A percentile compares a stretch with the other conserved stretches of the same genome.
These are phyloP conservation scores for Raffaelea albimanens DNA, from an alignment of 2,329 filamentous ascomycete genomes.

Conservation along the genomic window DNA sequence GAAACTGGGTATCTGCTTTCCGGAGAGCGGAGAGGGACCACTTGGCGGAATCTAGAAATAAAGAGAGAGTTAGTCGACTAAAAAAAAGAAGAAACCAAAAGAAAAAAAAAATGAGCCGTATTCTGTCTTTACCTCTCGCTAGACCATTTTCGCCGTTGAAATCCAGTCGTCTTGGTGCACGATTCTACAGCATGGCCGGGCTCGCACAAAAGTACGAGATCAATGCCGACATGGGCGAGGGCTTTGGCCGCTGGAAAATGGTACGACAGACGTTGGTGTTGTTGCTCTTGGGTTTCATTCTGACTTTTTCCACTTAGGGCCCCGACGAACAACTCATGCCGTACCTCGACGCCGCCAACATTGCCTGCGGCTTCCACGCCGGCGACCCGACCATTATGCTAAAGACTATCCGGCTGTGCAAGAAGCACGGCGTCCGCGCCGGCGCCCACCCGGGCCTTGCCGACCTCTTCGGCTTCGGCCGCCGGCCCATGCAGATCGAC, in stretches of 20 bases:
- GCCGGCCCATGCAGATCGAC: not conserved
- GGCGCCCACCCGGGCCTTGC: not conserved
- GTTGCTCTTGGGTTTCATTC: too few species aligned
- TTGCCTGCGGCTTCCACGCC: not conserved
- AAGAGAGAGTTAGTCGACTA: too few species aligned
- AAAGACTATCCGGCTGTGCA: not conserved
- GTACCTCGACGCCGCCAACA: conserved; percentile 49
- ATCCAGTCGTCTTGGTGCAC: too few species aligned
- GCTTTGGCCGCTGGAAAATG: conserved; percentile 20
- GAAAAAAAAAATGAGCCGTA: too few species aligned
- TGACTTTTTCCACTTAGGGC: conserved; percentile 22
- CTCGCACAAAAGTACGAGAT: not conserved
- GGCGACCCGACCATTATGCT: not conserved
- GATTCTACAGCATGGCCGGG: not conserved
- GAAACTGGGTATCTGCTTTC: too few species aligned
- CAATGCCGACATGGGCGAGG: not conserved
- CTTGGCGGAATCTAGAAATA: too few species aligned
- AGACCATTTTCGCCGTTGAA: too few species aligned
- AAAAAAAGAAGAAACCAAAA: too few species aligned
- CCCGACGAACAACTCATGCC: conserved; percentile 50
- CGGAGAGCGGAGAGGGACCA: too few species aligned
- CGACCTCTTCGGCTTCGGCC: not conserved
- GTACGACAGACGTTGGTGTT: too few species aligned
- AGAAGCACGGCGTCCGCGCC: not conserved
- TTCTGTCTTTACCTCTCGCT: too few species aligned